phyloP scores from a whole-genome alignment of 2,329 filamentous ascomycete species.

The Neonectria faginata region DNA sequence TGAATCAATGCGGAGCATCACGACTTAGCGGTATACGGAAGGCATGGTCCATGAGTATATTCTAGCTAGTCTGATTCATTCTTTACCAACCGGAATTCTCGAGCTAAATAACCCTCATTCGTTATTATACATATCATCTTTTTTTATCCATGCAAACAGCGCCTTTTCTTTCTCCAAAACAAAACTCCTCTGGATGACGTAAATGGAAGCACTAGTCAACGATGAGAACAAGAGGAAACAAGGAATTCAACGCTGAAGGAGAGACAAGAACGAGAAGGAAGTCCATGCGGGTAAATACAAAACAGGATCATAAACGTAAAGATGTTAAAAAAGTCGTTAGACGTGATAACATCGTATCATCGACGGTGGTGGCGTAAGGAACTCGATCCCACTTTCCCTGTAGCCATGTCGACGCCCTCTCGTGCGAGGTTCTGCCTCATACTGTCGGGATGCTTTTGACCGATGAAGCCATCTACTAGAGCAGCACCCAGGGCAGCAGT shows the following conservation, averaged over 20 bases:
- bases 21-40: background rate
- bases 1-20: background rate
- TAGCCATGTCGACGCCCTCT: slow-evolving; percentile 42
- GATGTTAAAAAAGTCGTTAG: background rate
- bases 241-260: background rate
- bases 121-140: background rate
- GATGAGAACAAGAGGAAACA: background rate
- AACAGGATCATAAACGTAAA: background rate
- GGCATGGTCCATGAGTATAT: background rate
- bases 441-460: slow-evolving; percentile 48
- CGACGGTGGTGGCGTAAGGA: slow-evolving; percentile 21
- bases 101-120: background rate
- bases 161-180: background rate
- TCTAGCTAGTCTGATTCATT: background rate
- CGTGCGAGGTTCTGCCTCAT: slow-evolving; percentile 43
- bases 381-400: slow-evolving; percentile 29
- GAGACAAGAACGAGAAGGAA: background rate
- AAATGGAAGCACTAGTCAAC: background rate
- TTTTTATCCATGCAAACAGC: background rate
- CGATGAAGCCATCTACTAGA: slow-evolving; percentile 60
- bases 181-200: background rate
- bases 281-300: background rate
- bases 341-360: background rate
- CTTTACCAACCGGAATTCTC: background rate
- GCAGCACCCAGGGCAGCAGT: slow-evolving; percentile 63